phyloP scores from a whole-genome alignment of 768 basidiomycete genomes.

The Amanita jacksonii region DNA sequence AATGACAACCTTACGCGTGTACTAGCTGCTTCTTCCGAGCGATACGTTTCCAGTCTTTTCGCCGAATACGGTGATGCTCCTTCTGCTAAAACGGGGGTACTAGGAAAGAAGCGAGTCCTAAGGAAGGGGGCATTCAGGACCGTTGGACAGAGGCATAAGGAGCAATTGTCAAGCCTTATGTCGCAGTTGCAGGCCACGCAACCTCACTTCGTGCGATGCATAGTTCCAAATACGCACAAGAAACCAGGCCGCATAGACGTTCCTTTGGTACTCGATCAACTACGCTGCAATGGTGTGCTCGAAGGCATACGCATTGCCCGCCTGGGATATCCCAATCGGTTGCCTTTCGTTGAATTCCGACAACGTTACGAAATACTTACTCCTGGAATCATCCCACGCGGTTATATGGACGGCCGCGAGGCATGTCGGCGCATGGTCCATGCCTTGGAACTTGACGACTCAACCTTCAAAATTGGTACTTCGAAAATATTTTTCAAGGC shows the following conservation, averaged over 20 bases:
- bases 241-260: slow-evolving; percentile 88
- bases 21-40: slow-evolving; percentile 72
- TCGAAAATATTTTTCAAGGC: slow-evolving; percentile 99
- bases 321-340: slow-evolving; percentile 91
- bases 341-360: slow-evolving; percentile 96
- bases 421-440: slow-evolving; percentile 89
- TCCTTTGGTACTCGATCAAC: slow-evolving; percentile 90
- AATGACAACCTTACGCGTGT: slow-evolving; percentile 93
- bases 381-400: slow-evolving; percentile 84
- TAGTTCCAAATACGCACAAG: slow-evolving; percentile 90
- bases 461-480: slow-evolving; percentile 82
- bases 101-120: slow-evolving; percentile 61
- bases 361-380: slow-evolving; percentile 95
- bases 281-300: slow-evolving; percentile 97
- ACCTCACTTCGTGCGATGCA: slow-evolving; percentile 97
- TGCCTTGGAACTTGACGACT: slow-evolving; percentile 78
- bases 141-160: slow-evolving; percentile 90
- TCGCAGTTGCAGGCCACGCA: slow-evolving; percentile 85
- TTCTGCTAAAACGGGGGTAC: slow-evolving; percentile 29
- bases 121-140: slow-evolving; percentile 98
- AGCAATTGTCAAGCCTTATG: slow-evolving; percentile 91
- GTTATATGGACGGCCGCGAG: slow-evolving; percentile 97
- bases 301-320: slow-evolving; percentile 98
- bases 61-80: slow-evolving; percentile 60
- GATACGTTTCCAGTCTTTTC: slow-evolving; percentile 77